Base-by-base conservation (phyloP, 2,329 filamentous ascomycete species). In the Cordyceps sp. region DNA sequence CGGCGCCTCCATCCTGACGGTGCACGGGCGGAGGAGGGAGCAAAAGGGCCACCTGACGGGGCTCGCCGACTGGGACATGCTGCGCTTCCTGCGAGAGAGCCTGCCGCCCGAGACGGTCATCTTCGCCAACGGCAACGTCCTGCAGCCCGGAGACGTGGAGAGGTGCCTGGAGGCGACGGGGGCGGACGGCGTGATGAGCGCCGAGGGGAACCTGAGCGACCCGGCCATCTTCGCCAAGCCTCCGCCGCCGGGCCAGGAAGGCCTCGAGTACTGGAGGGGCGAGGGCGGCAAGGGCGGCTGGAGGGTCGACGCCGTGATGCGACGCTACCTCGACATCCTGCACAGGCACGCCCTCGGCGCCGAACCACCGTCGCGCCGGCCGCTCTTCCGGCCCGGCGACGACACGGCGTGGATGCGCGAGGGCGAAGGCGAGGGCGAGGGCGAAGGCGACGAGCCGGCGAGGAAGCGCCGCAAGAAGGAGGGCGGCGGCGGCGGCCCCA, bases 11-110 rank as follows among this genome's bases (percentile, higher is more conserved):
- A 86, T 96, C 34, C 65, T 98, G 38, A 90, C 90, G 0, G 82
- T 98, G 0, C 90, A 98, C 59, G 90, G 90, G 1, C 67, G 90
- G 23, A 69, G 73, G 39, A 66, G 90, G 40, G 85, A 96, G 46
- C 88, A 96, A 53, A 98, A 98, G 59, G 88, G 90, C 0, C 90
- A 98, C 50, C 70, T 93, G 47, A 98, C 90, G 0, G 90, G 90
- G 0, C 45, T 96, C 23, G 90, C 90, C 5, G 85, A 98, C 55
- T 98, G 90, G 90, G 61, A 59, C n/a, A 72, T 79, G 47, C 76
- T 98, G 35, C 69, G 76, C 5, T 88, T 81, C 47, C 56, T 98
- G 40, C 66, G 90, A 30, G 82, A 93, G 10, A 79, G 78, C 38
- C 58, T 98, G 20, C 88, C 88, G 0, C 59, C 67, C 1, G 85